phyloP scores from a whole-genome alignment of 306 rosid species.

The Fragaria vesca region DNA sequence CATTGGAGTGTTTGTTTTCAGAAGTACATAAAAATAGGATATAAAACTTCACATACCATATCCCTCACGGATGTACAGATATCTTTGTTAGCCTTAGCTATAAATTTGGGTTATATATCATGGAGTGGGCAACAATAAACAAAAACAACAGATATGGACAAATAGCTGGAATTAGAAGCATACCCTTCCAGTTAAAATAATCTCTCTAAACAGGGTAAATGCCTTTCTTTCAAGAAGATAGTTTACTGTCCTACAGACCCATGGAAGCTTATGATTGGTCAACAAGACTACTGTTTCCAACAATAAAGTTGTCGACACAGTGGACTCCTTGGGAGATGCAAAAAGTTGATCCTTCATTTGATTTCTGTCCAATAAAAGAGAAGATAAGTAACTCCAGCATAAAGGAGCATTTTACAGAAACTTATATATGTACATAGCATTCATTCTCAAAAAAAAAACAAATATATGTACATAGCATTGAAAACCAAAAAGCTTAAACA shows the following conservation, averaged over 20 bases:
- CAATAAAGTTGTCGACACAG: slow-evolving; percentile 47
- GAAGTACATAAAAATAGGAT: neutral
- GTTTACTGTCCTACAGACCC: slow-evolving; percentile 77
- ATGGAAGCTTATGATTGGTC: slow-evolving; percentile 71
- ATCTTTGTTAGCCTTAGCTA: neutral
- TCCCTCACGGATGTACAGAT: neutral
- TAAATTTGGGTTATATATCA: neutral
- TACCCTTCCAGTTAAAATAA: slow-evolving; percentile 75
- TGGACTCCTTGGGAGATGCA: slow-evolving; percentile 47
- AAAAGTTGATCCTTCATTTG: slow-evolving; percentile 67
- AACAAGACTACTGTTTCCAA: slow-evolving; percentile 67
- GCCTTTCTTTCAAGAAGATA: slow-evolving; percentile 69
- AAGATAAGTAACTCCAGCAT: slow-evolving; percentile 33
- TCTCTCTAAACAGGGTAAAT: slow-evolving; percentile 63
- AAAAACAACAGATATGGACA: neutral
- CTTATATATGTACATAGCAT: too few relatives aligned
- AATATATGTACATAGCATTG: neutral
- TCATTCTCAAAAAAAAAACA: too few relatives aligned
- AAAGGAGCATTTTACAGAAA: slow-evolving; percentile 7
- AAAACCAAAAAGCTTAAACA: neutral
- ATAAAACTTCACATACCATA: neutral
- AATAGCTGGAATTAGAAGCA: slow-evolving; percentile 13
- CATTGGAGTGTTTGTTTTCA: neutral
- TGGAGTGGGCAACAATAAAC: neutral
- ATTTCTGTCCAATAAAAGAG: slow-evolving; percentile 50